phyloP scores from a whole-genome alignment of 805 yeast species.

The Lachancea waltii region DNA sequence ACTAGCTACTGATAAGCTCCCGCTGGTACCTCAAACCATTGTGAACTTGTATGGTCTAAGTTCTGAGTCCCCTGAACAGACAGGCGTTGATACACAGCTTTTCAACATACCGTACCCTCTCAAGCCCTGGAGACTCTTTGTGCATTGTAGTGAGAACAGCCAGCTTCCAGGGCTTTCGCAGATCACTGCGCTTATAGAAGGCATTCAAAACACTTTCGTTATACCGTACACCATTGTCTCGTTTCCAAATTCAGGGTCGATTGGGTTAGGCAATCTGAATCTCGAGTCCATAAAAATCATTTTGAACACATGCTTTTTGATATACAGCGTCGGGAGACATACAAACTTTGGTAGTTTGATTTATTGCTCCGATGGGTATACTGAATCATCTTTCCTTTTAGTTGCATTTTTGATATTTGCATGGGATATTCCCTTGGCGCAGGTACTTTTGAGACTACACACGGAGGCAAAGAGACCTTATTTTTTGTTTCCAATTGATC shows the following conservation, averaged over 20 bases:
- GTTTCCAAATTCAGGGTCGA: slow-evolving; percentile 81
- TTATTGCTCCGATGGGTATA: slow-evolving; percentile 86
- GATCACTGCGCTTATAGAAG: slow-evolving; percentile 1
- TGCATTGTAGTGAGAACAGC: slow-evolving; percentile 57
- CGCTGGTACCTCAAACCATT: too few relatives aligned
- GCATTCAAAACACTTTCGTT: slow-evolving; percentile 2
- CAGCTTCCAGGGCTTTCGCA: slow-evolving; percentile 42
- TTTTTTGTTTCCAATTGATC: slow-evolving; percentile 75
- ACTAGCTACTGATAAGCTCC: too few relatives aligned
- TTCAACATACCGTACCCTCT: slow-evolving; percentile 46
- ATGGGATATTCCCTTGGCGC: slow-evolving; percentile 51
- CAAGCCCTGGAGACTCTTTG: slow-evolving; percentile 42
- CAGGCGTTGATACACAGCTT: slow-evolving; percentile 30
- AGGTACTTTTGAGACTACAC: slow-evolving; percentile 63
- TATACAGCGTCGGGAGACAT: slow-evolving; percentile 24
- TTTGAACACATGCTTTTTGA: slow-evolving; percentile 57
- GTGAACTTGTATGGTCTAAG: too few relatives aligned
- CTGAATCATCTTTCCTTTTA: slow-evolving; percentile 76
- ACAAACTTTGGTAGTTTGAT: slow-evolving; percentile 44
- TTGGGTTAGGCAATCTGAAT: slow-evolving; percentile 69
- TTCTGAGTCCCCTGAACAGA: too few relatives aligned
- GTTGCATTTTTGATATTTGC: slow-evolving; percentile 68
- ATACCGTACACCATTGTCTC: slow-evolving; percentile 32
- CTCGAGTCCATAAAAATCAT: slow-evolving; percentile 58
- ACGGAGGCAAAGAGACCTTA: slow-evolving; percentile 65